Percentiles rank a stretch among this genome's conserved stretches.
These are phyloP conservation scores for Boletus tomentosulus DNA, from an alignment of 768 basidiomycete genomes.

Conservation along the genomic window DNA sequence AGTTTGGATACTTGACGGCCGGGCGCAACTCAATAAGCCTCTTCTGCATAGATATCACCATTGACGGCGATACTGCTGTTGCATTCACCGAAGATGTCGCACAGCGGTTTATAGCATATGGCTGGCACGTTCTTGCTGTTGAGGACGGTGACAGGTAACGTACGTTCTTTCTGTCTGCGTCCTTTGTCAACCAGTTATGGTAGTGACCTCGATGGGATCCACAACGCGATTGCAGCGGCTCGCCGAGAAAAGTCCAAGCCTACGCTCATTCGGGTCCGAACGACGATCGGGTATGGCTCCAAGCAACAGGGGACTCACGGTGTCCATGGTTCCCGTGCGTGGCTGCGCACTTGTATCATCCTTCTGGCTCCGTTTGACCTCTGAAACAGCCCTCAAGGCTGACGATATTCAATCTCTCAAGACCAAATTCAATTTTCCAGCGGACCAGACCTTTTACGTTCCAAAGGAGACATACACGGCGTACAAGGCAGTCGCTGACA, in stretches of 20 bases:
- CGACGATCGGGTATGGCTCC: conserved; percentile 93
- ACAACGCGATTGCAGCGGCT: conserved; percentile 74
- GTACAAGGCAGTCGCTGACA: conserved; percentile 63
- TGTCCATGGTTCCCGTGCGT: conserved; percentile 90
- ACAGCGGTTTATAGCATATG: conserved; percentile 84
- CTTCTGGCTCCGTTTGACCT: conserved; percentile 5
- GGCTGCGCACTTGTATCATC: background rate
- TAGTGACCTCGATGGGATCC: conserved; percentile 75
- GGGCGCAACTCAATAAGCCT: conserved; percentile 4
- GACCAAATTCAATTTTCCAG: conserved; percentile 76
- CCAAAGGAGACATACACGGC: conserved; percentile 66
- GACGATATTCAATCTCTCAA: conserved; percentile 86
- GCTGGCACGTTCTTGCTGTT: conserved; percentile 90
- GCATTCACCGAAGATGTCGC: conserved; percentile 95
- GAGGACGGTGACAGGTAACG: conserved; percentile 72
- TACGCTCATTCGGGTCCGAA: conserved; percentile 79
- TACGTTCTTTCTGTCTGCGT: background rate
- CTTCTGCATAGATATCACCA: conserved; percentile 73
- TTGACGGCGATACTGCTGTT: conserved; percentile 87
- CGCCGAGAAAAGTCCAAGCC: conserved; percentile 77
- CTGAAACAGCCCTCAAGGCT: conserved; percentile 71
- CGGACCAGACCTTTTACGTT: conserved; percentile 73
- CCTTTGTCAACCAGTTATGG: conserved; percentile 6
- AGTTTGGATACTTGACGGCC: conserved; percentile 26
- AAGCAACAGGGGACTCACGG: conserved; percentile 91